phyloP scores from a whole-genome alignment of 2,329 filamentous ascomycete species.

The Hortaea werneckii region DNA sequence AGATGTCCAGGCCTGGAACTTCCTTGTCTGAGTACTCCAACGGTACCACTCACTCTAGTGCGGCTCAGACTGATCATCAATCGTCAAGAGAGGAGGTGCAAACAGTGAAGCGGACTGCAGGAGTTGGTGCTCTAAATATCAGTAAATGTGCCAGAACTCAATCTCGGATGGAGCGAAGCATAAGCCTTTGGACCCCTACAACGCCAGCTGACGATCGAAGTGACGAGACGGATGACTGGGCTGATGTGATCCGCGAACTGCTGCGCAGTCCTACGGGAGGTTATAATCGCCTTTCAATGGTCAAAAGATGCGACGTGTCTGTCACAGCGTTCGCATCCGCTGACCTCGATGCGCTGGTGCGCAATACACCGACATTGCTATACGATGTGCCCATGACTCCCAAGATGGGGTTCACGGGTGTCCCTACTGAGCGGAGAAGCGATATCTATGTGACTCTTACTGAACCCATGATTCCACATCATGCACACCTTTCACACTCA shows the following conservation, averaged over 20 bases:
- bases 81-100: constrained; percentile 30
- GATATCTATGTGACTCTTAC: constrained; percentile 90
- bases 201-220: constrained; percentile 44
- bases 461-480: constrained; percentile 64
- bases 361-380: constrained; percentile 76
- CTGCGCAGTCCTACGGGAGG: constrained; percentile 62
- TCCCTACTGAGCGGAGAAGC: constrained; percentile 75
- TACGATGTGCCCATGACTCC: constrained; percentile 70
- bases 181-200: constrained; percentile 65
- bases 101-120: constrained; percentile 57
- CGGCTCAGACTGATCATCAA: constrained; percentile 4
- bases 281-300: constrained; percentile 40
- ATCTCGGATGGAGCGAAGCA: constrained; percentile 17
- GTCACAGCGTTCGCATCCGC: constrained; percentile 66
- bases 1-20: constrained; percentile 14
- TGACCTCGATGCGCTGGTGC: constrained; percentile 72
- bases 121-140: constrained; percentile 66
- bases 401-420: constrained; percentile 89
- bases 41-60: constrained; percentile 8
- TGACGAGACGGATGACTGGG: constrained; percentile 56
- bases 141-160: constrained; percentile 36
- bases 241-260: constrained; percentile 62
- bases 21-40: constrained; percentile 17
- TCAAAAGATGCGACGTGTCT: constrained; percentile 70
- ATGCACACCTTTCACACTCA: constrained; percentile 53